Percentiles rank a stretch among this genome's conserved stretches.
These are phyloP conservation scores for Buxus sempervirens DNA, from an alignment of 164 flowering plant genomes.

Conservation along the genomic window DNA sequence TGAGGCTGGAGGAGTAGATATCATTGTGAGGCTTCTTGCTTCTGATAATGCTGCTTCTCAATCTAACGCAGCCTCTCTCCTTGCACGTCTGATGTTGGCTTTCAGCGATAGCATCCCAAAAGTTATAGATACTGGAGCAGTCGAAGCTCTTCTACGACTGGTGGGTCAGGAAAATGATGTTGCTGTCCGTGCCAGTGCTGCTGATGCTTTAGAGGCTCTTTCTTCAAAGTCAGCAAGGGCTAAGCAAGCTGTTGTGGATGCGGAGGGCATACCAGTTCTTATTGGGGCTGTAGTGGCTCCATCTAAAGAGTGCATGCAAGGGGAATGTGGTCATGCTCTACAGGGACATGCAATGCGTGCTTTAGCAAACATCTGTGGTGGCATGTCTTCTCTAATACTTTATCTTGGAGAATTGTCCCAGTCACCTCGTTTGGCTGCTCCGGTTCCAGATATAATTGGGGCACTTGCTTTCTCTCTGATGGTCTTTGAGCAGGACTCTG, in stretches of 20 bases:
- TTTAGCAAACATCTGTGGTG: conserved; percentile 77
- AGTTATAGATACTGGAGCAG: conserved; percentile 72
- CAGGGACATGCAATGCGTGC: conserved; percentile 71
- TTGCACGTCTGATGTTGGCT: conserved; percentile 75
- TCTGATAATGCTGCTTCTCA: conserved; percentile 70
- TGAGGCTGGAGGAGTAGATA: conserved; percentile 81
- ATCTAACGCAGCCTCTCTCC: conserved; percentile 93
- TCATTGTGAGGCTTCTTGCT: conserved; percentile 70
- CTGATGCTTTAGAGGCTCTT: conserved; percentile 82
- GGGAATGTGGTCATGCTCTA: conserved; percentile 55
- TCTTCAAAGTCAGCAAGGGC: conserved; percentile 61
- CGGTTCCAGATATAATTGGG: conserved; percentile 84
- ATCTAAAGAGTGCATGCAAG: conserved; percentile 87
- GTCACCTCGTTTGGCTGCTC: conserved; percentile 70
- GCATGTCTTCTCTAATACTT: conserved; percentile 60
- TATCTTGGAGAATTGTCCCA: conserved; percentile 78
- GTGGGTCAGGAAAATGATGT: conserved; percentile 58
- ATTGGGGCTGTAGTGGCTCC: conserved; percentile 90
- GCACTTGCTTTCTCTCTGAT: conserved; percentile 86
- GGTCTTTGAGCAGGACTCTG: conserved; percentile 51
- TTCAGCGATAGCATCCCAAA: conserved; percentile 76
- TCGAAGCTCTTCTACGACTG: conserved; percentile 57
- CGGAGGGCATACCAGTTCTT: conserved; percentile 58
- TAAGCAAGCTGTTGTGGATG: conserved; percentile 60
- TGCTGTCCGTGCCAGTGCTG: conserved; percentile 83